Conservation (phyloP, 108 stramenopile genomes). For the Skeletonema tropicum region DNA sequence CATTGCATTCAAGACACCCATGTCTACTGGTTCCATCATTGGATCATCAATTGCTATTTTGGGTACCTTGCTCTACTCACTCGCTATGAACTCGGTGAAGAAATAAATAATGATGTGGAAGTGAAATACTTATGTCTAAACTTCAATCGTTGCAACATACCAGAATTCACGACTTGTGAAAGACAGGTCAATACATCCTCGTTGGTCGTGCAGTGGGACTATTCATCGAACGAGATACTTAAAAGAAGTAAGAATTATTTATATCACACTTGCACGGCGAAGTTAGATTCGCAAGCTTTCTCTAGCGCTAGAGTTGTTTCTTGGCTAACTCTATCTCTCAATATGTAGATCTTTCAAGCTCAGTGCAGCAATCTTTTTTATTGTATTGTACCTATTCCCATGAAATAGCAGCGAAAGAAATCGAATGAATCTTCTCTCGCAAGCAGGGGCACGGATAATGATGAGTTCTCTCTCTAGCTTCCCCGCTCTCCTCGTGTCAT, state of each 20-base stretch:
- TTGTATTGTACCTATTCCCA: too few species aligned
- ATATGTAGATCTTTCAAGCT: too few species aligned
- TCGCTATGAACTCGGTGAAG: constrained; percentile 94
- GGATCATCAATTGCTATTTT: constrained; percentile 93
- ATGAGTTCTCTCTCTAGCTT: background rate
- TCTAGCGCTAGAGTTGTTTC: too few species aligned
- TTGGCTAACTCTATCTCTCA: too few species aligned
- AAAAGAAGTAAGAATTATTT: constrained; percentile 1
- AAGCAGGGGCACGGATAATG: too few species aligned
- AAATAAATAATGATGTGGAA: constrained; percentile 20
- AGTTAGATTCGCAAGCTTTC: too few species aligned
- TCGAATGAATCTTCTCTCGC: too few species aligned
- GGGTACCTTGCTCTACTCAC: constrained; percentile 94
- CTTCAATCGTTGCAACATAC: constrained; percentile 3
- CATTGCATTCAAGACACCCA: constrained; percentile 96
- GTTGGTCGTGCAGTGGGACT: constrained; percentile 7
- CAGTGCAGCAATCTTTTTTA: too few species aligned
- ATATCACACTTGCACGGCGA: background rate
- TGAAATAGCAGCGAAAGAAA: too few species aligned
- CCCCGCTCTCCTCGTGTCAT: background rate
- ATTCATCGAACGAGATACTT: constrained; percentile 1
- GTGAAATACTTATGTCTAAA: background rate
- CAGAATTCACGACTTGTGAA: constrained; percentile 6
- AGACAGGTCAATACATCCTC: background rate
- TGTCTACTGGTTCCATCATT: constrained; percentile 92